Evolutionary conservation across 345 rosid species (phyloP), one percentile per base, ranked within the genome.

Genomic region (Cardamine occulta): DNA sequence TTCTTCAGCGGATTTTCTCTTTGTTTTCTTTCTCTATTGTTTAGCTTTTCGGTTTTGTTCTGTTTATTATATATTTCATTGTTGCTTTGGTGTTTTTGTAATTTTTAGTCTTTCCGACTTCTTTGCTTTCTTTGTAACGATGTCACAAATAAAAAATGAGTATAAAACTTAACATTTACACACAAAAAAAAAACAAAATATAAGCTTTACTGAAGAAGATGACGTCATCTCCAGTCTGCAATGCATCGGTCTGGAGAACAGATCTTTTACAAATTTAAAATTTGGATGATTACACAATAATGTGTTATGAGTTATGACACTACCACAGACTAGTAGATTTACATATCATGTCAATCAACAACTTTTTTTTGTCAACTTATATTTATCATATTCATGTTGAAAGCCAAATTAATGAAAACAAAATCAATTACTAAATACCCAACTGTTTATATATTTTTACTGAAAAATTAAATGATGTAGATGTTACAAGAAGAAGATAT

Each of bases 401-500:
- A 10, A 35, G 5, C 19, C 28, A 7, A 37, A 58, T 37, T 9
- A 10, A 45, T 14, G 11, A 56, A 57, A 58, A 21, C 11, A 21
- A 14, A 23, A 2, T 28, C 49, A 1, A 15, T 15, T 39, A 62
- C 8, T 31, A 53, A 21, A 13, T 14, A 40, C 59, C 31, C 60
- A 57, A 58, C 40, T 49, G 54, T 66, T 57, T 45, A 8, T 42
- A 8, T 42, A 21, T 29, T 63, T 64, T 32, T 29, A 14, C 19
- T 23, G 52, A 57, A 57, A 28, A 45, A 48, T 57, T 48, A 66
- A 58, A 48, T 66, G 60, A 18, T 23, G 45, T 40, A 47, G 42
- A 68, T 40, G 68, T 74, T 23, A 12, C 15, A 40, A 32, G 58
- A 53, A 54, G 17, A 55, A 54, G 18, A 55, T 24, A 24, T 24